Conservation (phyloP, 768 basidiomycete species). For the Termitomyces sp. region DNA sequence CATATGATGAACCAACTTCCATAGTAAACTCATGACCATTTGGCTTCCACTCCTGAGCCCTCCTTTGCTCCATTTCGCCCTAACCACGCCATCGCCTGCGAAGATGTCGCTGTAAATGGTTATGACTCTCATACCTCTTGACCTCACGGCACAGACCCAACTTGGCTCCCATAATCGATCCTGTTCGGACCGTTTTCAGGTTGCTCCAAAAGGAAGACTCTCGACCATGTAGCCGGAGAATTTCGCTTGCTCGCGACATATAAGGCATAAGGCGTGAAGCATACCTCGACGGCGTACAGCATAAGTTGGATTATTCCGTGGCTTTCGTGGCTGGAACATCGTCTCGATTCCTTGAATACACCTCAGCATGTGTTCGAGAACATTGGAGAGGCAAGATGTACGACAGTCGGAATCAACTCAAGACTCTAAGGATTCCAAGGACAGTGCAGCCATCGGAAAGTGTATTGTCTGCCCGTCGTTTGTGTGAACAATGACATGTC, state of each 20-base stretch:
- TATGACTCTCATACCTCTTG: neutral
- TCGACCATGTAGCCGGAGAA: too few species aligned
- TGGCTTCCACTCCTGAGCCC: too few species aligned
- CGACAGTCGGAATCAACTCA: neutral
- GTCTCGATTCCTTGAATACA: neutral
- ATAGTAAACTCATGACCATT: too few species aligned
- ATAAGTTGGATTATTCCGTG: too few species aligned
- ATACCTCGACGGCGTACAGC: neutral
- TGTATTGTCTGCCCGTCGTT: neutral
- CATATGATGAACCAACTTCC: too few species aligned
- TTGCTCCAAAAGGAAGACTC: neutral
- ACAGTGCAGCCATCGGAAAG: neutral
- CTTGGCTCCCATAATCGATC: too few species aligned
- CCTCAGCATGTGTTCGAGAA: neutral
- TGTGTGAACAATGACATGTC: neutral
- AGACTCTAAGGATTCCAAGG: neutral
- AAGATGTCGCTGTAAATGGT: neutral
- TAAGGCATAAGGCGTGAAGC: neutral
- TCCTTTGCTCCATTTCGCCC: neutral
- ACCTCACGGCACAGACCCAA: neutral
- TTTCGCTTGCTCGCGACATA: neutral
- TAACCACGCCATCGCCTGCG: neutral
- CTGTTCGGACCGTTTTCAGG: neutral
- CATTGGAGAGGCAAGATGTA: neutral
- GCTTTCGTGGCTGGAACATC: neutral